A percentile compares a stretch with the other conserved stretches of the same genome.
phyloP scores from a whole-genome alignment of 2,329 filamentous ascomycete genomes.

The Orbilia javanica region DNA sequence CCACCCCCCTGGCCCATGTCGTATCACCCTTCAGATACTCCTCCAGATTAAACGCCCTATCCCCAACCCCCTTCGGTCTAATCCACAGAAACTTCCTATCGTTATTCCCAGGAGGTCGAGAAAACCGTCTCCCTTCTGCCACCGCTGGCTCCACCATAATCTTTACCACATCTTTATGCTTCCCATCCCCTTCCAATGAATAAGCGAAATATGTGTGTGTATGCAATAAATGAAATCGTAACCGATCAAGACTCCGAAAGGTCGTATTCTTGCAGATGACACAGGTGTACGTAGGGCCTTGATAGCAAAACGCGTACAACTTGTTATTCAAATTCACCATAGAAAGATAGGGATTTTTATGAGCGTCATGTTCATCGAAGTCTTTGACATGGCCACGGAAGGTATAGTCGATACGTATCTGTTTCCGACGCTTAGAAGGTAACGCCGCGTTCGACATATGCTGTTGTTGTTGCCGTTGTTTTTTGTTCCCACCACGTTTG shows the following conservation, averaged over 20 bases:
- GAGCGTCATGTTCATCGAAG: constrained; percentile 32
- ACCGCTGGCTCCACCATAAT: constrained; percentile 33
- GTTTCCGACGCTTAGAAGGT: constrained; percentile 19
- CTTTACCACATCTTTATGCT: background rate
- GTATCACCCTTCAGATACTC: constrained; percentile 62
- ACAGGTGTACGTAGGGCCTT: constrained; percentile 11
- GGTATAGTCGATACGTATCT: constrained; percentile 4
- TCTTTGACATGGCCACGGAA: constrained; percentile 36
- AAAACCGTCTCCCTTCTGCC: constrained; percentile 3
- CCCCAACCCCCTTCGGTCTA: constrained; percentile 5
- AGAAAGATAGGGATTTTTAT: constrained; percentile 12
- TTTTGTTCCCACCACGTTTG: background rate
- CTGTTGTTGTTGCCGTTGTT: background rate
- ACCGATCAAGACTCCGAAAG: constrained; percentile 26
- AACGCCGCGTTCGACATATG: background rate
- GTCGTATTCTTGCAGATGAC: constrained; percentile 33
- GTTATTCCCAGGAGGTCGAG: constrained; percentile 19
- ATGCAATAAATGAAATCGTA: constrained; percentile 35
- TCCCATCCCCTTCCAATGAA: background rate
- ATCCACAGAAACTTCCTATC: constrained; percentile 33
- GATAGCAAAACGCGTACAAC: constrained; percentile 17
- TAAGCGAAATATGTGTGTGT: constrained; percentile 25
- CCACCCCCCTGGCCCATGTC: constrained; percentile 67
- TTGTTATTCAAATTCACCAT: constrained; percentile 29
- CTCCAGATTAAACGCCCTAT: constrained; percentile 29